Evolutionary conservation across 352 stramenopile genomes (phyloP).

Genomic region (Sclerospora graminicola): DNA sequence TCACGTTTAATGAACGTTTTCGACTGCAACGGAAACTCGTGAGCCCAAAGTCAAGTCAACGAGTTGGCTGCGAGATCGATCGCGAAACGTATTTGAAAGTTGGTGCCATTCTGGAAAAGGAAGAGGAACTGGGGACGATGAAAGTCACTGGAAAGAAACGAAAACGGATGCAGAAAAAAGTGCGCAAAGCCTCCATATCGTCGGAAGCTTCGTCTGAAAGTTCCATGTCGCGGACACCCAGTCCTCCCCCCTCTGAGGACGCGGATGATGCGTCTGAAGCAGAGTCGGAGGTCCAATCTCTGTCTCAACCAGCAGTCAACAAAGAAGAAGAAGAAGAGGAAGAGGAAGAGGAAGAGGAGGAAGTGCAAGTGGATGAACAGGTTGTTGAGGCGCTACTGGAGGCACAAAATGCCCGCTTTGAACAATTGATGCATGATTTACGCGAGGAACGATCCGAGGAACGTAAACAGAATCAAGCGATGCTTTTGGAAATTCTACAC

Average conservation of each 20-base stretch:
- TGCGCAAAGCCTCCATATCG: slow-evolving; percentile 14
- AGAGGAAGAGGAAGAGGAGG: slow-evolving; percentile 16
- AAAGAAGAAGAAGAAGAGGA: slow-evolving; percentile 8
- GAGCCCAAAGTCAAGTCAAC: slow-evolving; percentile 25
- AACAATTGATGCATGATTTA: slow-evolving; percentile 22
- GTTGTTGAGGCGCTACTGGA: slow-evolving; percentile 21
- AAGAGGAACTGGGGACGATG: slow-evolving; percentile 19
- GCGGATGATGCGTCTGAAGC: slow-evolving; percentile 16
- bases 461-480: slow-evolving; percentile 23
- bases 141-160: slow-evolving; percentile 17
- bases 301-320: background rate
- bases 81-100: slow-evolving; percentile 21
- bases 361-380: slow-evolving; percentile 15
- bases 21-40: slow-evolving; percentile 21
- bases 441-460: slow-evolving; percentile 24
- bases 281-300: slow-evolving; percentile 1
- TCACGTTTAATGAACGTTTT: slow-evolving; percentile 21
- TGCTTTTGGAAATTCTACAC: slow-evolving; percentile 23
- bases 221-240: slow-evolving; percentile 8
- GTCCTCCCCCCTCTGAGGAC: slow-evolving; percentile 6
- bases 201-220: slow-evolving; percentile 13
- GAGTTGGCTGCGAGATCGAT: slow-evolving; percentile 23
- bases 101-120: slow-evolving; percentile 18
- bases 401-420: slow-evolving; percentile 21
- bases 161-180: slow-evolving; percentile 15